Evolutionary conservation across 169 alveolate genomes (phyloP).

Genomic region (Perkinsus olseni): DNA sequence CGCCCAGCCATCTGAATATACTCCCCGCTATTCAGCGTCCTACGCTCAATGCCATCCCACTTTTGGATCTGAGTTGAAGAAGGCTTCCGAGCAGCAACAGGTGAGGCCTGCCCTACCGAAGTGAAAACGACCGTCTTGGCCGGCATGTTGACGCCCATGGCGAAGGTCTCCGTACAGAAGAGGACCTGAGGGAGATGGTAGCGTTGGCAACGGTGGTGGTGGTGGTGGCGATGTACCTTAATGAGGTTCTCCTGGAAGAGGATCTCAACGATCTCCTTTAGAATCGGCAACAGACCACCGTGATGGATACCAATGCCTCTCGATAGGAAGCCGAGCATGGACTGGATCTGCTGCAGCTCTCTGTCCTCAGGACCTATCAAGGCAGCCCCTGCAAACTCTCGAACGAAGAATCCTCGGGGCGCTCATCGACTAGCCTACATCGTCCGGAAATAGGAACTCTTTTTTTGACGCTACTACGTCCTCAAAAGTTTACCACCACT

Average conservation of each 20-base stretch:
- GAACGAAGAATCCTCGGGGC: no score
- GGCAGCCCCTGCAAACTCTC: no score
- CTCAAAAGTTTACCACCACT: neutral
- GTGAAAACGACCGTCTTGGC: constrained; percentile 97
- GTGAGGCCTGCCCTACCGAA: neutral
- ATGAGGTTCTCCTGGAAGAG: constrained; percentile 89
- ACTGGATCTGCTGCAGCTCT: constrained; percentile 79
- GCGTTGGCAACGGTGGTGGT: neutral
- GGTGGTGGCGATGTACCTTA: constrained; percentile 45
- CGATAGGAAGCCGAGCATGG: constrained; percentile 77
- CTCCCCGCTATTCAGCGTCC: constrained; percentile 90
- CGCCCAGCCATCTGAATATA: constrained; percentile 59
- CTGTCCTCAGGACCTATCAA: constrained; percentile 49
- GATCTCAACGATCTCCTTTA: constrained; percentile 93
- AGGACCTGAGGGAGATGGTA: constrained; percentile 22
- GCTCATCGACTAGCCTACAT: no score
- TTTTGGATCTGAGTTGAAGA: constrained; percentile 59
- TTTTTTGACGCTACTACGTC: neutral
- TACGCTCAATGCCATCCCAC: constrained; percentile 84
- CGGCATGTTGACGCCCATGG: constrained; percentile 98
- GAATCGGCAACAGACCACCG: constrained; percentile 94
- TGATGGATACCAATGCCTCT: constrained; percentile 97
- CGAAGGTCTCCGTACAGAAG: constrained; percentile 94
- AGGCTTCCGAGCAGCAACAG: neutral
- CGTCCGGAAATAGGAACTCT: neutral